Conservation (phyloP, 1,139 yeast species). For the Magnusiomyces starmeri region DNA sequence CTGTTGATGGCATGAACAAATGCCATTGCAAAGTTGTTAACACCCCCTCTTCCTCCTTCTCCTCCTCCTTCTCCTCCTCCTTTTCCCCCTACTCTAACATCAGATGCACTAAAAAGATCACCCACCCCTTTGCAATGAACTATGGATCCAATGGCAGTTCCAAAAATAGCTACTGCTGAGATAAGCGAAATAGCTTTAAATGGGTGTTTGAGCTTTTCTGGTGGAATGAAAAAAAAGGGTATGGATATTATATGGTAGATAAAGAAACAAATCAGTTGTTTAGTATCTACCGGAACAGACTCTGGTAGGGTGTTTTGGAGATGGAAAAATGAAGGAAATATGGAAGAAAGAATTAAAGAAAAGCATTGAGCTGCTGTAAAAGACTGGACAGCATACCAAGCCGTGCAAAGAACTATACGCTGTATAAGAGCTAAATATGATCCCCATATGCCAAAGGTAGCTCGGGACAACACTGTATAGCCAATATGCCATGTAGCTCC, state of each 20-base stretch:
- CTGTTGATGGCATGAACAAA: constrained; percentile 4
- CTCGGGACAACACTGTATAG: constrained; percentile 27
- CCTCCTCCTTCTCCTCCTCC: no score
- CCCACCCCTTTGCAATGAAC: constrained; percentile 20
- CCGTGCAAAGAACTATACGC: constrained; percentile 27
- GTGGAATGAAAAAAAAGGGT: constrained; percentile 26
- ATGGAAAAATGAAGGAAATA: constrained; percentile 25
- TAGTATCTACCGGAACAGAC: constrained; percentile 28
- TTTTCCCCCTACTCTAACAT: no score
- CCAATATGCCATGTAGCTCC: constrained; percentile 32
- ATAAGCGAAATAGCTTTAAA: constrained; percentile 18
- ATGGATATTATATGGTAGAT: constrained; percentile 28
- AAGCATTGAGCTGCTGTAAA: constrained; percentile 31
- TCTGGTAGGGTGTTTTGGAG: constrained; percentile 32
- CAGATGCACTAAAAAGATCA: constrained; percentile 10
- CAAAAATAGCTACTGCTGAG: constrained; percentile 21
- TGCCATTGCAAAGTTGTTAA: constrained; percentile 18
- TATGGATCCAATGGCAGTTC: constrained; percentile 24
- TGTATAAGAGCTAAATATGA: constrained; percentile 25
- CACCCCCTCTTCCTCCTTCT: constrained; percentile 17
- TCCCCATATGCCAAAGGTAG: constrained; percentile 30
- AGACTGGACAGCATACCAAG: constrained; percentile 32
- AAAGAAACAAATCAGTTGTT: constrained; percentile 31
- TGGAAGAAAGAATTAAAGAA: constrained; percentile 25
- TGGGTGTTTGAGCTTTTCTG: constrained; percentile 26